A percentile compares a stretch with the other conserved stretches of the same genome.
These are phyloP conservation scores for Symbiodinium natans DNA, from an alignment of 73 alveolate species.

Conservation along the genomic window DNA sequence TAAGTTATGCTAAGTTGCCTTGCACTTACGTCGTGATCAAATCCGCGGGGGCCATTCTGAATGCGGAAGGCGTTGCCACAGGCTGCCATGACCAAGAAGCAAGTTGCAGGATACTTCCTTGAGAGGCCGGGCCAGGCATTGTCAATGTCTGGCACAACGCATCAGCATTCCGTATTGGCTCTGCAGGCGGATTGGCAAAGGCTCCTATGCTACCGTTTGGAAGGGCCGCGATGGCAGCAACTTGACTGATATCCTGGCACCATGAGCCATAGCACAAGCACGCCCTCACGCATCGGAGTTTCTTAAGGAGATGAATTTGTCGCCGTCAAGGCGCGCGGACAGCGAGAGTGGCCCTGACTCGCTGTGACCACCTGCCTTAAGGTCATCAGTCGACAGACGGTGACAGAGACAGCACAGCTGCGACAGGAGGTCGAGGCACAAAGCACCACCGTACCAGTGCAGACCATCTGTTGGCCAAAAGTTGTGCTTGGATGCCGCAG, in stretches of 20 bases:
- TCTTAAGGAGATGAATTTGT: not conserved
- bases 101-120: conserved; percentile 95
- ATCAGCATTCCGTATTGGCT: not conserved
- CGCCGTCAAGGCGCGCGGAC: not conserved
- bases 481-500: not conserved
- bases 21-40: too few species aligned
- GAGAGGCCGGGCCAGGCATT: conserved; percentile 40
- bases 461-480: not conserved
- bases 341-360: too few species aligned
- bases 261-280: not conserved
- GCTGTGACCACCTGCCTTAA: too few species aligned
- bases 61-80: too few species aligned
- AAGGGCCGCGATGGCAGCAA: conserved; percentile 80
- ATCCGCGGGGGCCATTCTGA: too few species aligned
- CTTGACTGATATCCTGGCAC: not conserved
- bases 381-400: conserved; percentile 93
- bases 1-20: too few species aligned
- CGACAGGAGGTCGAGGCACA: conserved; percentile 95
- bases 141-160: not conserved
- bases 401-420: conserved; percentile 95
- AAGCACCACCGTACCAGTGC: not conserved
- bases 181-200: conserved; percentile 95
- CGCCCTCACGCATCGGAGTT: too few species aligned
- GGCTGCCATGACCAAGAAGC: conserved; percentile 94
- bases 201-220: conserved; percentile 96